Base-by-base conservation (phyloP, 169 alveolate genomes). In the Plasmodium berghei region DNA sequence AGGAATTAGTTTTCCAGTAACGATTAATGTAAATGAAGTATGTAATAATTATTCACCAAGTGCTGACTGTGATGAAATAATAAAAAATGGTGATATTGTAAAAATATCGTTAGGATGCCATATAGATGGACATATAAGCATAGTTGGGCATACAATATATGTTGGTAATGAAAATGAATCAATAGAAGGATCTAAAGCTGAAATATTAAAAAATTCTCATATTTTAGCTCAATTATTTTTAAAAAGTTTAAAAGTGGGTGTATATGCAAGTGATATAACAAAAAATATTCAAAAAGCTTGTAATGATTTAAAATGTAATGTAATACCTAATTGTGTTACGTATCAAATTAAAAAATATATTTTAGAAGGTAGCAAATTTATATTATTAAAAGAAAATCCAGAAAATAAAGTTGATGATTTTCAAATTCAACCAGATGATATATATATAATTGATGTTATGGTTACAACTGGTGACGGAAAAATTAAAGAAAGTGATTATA, bases 1-100 rank as follows among this genome's bases (percentile, higher is more conserved):
- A 93, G 99, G 99, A 22, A 94, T 98, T 34, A 99, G 99, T 26
- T 98, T 98, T 94, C 99, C 99, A 18, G 97, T 99, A 14, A 96
- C 99, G 71, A 93, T 98, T 66, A 96, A 99, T 58, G 97, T 98
- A 5, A 98, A 98, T 92, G 98, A 98, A 91, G 87, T 98, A 28
- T 95, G 97, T 85, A 99, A 98, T 24, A 95, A 98, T 89, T 97
- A 92, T 73, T 95, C 99, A 10, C 99, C 99, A 2, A 89, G 94
- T 20, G 89, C 88, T 62, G 94, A 94, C 45, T 95, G 92, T 66
- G 89, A 96, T 28, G 70, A 91, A 12, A 87, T 72, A 24, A 80
- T 97, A 55, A 74, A 93, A 48, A 95, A 92, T 55, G 99, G 99
- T 10, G 99, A 98, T 90, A 88, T 98, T 48, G 99, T 96, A 49